phyloP scores from a whole-genome alignment of 202 grass and related monocot species.

The Cymbopogon flexuosus region DNA sequence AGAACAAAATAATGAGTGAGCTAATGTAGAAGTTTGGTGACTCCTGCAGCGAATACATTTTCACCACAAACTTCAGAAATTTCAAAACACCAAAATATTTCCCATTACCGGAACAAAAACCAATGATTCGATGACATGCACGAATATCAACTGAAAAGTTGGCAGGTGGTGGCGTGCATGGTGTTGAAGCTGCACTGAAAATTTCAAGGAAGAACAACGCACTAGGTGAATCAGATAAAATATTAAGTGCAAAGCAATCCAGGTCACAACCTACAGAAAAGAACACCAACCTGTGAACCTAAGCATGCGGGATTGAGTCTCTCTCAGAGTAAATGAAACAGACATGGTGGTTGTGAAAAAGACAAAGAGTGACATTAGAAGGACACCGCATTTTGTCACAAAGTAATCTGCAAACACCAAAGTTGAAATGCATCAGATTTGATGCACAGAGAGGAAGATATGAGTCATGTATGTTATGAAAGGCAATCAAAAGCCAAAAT shows the following conservation, averaged over 20 bases:
- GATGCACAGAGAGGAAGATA: slow-evolving; percentile 20
- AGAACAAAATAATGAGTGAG: slow-evolving; percentile 30
- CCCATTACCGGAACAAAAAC: slow-evolving; percentile 95
- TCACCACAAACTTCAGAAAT: slow-evolving; percentile 19
- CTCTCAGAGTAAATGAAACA: slow-evolving; percentile 98
- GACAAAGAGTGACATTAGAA: slow-evolving; percentile 99
- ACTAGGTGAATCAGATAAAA: not conserved
- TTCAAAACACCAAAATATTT: slow-evolving; percentile 18
- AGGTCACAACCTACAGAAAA: slow-evolving; percentile 15
- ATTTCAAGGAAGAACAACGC: slow-evolving; percentile 27
- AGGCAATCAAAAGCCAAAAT: slow-evolving; percentile 11
- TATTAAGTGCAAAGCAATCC: slow-evolving; percentile 10
- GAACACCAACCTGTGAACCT: slow-evolving; percentile 88
- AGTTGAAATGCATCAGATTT: slow-evolving; percentile 21
- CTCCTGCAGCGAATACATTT: slow-evolving; percentile 9
- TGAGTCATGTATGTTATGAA: slow-evolving; percentile 14
- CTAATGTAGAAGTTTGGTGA: slow-evolving; percentile 3
- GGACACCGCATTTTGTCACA: slow-evolving; percentile 92
- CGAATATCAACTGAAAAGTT: slow-evolving; percentile 96
- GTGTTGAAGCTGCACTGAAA: slow-evolving; percentile 99
- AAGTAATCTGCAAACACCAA: slow-evolving; percentile 79
- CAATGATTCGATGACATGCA: slow-evolving; percentile 97
- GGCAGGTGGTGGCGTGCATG: slow-evolving; percentile 93
- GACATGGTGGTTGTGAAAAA: slow-evolving; percentile 99
- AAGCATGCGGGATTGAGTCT: slow-evolving; percentile 98